phyloP scores from a whole-genome alignment of 1,139 yeast genomes.

The Geotrichum siamense region DNA sequence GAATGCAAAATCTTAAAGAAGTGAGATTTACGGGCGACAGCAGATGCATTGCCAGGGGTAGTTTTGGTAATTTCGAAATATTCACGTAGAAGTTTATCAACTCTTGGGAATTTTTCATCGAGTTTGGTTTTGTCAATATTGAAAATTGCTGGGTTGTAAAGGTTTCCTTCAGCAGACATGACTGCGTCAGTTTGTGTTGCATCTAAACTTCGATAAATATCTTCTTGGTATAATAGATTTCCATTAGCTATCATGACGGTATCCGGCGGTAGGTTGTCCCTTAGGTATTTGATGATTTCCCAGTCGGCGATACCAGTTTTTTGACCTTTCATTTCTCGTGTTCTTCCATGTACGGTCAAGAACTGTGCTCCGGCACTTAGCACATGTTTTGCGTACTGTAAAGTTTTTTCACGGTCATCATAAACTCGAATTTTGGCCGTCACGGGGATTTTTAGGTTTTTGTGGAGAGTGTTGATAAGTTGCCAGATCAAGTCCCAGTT shows the following conservation, averaged over 20 bases:
- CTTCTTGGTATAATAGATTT: slow-evolving; percentile 77
- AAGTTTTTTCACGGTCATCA: slow-evolving; percentile 75
- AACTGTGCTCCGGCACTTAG: slow-evolving; percentile 92
- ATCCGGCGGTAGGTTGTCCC: slow-evolving; percentile 72
- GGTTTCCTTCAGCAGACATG: slow-evolving; percentile 95
- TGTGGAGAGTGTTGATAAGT: slow-evolving; percentile 66
- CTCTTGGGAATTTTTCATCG: slow-evolving; percentile 74
- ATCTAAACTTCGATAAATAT: slow-evolving; percentile 58
- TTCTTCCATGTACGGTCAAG: slow-evolving; percentile 89
- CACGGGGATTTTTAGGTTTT: slow-evolving; percentile 72
- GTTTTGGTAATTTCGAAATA: slow-evolving; percentile 75
- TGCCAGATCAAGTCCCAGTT: slow-evolving; percentile 82
- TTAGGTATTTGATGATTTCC: slow-evolving; percentile 63
- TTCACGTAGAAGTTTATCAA: slow-evolving; percentile 74
- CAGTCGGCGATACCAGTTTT: slow-evolving; percentile 93
- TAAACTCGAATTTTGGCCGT: slow-evolving; percentile 93
- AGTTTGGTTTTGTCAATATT: slow-evolving; percentile 35
- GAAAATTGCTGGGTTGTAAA: slow-evolving; percentile 90
- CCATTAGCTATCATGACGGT: slow-evolving; percentile 94
- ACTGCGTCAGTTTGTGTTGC: slow-evolving; percentile 76
- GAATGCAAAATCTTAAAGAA: slow-evolving; percentile 80
- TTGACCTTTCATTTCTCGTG: slow-evolving; percentile 97
- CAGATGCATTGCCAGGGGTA: slow-evolving; percentile 66
- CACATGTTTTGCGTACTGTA: slow-evolving; percentile 87
- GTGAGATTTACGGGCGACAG: slow-evolving; percentile 84